Evolutionary conservation across 2,329 filamentous ascomycete species (phyloP), one percentile per base, ranked within the genome.

Genomic region (Drechslerella stenobrocha): DNA sequence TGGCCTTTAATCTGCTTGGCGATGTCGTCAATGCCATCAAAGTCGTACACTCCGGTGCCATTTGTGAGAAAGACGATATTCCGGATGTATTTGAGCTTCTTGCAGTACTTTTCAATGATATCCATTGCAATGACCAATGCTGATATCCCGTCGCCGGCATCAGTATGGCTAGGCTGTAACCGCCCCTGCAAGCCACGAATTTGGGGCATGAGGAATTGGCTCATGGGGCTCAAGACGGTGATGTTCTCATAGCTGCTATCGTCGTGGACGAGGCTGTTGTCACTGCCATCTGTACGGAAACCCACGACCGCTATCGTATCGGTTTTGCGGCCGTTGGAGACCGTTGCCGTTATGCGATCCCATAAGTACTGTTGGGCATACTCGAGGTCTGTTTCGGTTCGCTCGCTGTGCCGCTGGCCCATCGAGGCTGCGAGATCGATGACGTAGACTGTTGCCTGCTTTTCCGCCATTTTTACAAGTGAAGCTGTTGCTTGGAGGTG

Each of bases 291-390:
- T 15, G 91, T 95, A 63, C 89, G 84, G 58, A 96, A 79, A 0
- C 88, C 93, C 64, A 98, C 77, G 1, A 96, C 87, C n/a, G 90
- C 88, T 45, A 90, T 79, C 20, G 82, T 83, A 73, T 84, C 83
- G 0, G 87, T 90, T 75, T 90, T 92, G 50, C 89, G 83, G 24
- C 84, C 86, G n/a, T 81, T 85, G 26, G 81, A 79, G 76, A 90
- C 87, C 2, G 86, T 89, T 5, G 83, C 84, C 3, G 86, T 87
- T 71, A 95, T 88, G 75, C 89, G 93, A 80, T 97, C 92, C 91
- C 92, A 98, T 50, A 97, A 83, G 77, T 96, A 98, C 70, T 84
- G 84, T 84, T 97, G 86, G 47, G 85, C 84, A 84, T 87, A 98
- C 67, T 96, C 89, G 15, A 98, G 82, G 75, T 97, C 88, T 2